A percentile compares a stretch with the other conserved stretches of the same genome.
Conservation (phyloP, 2,329 filamentous ascomycete species). For the Aschersonia sp. region DNA sequence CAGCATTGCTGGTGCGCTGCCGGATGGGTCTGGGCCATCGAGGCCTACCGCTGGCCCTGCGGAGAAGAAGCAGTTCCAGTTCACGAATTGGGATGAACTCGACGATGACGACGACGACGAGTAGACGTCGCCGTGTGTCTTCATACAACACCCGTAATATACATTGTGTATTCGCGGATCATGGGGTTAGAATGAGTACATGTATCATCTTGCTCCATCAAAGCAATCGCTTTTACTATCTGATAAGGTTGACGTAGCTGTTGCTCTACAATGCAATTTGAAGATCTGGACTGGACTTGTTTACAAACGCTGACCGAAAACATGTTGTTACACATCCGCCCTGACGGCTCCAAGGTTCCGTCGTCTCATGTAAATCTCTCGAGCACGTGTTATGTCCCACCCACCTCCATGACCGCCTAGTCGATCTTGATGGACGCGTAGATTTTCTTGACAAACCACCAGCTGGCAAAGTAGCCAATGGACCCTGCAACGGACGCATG, state of each 20-base stretch:
- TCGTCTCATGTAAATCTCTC: not conserved
- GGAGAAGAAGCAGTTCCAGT: constrained; percentile 41
- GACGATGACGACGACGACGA: constrained; percentile 31
- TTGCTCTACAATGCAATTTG: not conserved
- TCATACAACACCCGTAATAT: too few species aligned
- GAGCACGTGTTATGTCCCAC: not conserved
- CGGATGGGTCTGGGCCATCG: constrained; percentile 11
- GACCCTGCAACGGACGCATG: constrained; percentile 43
- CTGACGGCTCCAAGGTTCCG: not conserved
- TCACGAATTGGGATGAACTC: constrained; percentile 37
- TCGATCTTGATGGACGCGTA: constrained; percentile 98
- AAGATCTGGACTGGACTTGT: not conserved
- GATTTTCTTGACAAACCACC: constrained; percentile 87
- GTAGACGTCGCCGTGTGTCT: too few species aligned
- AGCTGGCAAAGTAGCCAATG: constrained; percentile 91
- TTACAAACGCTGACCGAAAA: not conserved
- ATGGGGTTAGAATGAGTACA: not conserved
- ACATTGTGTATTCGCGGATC: too few species aligned
- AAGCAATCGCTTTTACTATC: not conserved
- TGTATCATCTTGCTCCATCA: not conserved
- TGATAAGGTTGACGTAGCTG: not conserved
- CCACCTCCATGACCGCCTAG: constrained; percentile 25
- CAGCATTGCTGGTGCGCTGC: constrained; percentile 15
- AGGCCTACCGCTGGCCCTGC: constrained; percentile 12
- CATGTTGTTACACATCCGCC: not conserved